Base-by-base conservation (phyloP, 805 yeast genomes). In the Yarrowia bubula region DNA sequence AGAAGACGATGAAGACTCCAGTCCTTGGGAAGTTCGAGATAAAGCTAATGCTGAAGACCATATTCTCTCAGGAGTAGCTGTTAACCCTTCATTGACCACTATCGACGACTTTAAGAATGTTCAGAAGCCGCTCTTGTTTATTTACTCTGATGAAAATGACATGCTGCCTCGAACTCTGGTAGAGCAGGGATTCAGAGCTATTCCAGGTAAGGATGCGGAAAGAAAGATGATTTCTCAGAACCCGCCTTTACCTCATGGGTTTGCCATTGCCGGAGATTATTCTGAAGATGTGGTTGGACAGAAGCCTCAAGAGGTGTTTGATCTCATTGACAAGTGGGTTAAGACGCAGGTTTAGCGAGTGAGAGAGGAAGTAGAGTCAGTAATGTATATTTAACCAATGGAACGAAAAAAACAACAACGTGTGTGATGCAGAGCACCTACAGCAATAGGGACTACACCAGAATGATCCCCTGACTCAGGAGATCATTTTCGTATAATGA, bases 181-280 rank as follows among this genome's bases (percentile, higher is more conserved):
- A 9, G 64, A 67, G 32, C n/a, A 62, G 10, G 75, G 72, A 0
- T 39, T 70, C n/a, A 22, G 51, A 6, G 28, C 13, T n/a, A 55
- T 55, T 6, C 61, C 61, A 0, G 64, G 64, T 4, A 32, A 43
- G 9, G 51, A 58, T 8, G 39, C 64, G 8, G 43, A 44, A n/a
- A 14, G 50, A 35, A 44, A 43, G 17, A 15, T n/a, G 8, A 43
- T 58, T 35, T 43, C 64, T 15, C 43, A 55, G 9, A 68, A 67
- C 8, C 67, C 73, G 8, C 78, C 78, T 3, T 67, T 77, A n/a
- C 80, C 80, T 4, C 80, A 78, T 68, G 80, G 80, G 2, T 78
- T 78, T 70, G 78, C 77, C 2, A 78, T 78, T 33, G 75, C 77
- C 46, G 79, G 80, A 7, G 80, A 78, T 64, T 78, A 78, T 65